A percentile compares a stretch with the other conserved stretches of the same genome.
phyloP scores from a whole-genome alignment of 2,329 filamentous ascomycete species.

The Pseudogymnoascus sp. region DNA sequence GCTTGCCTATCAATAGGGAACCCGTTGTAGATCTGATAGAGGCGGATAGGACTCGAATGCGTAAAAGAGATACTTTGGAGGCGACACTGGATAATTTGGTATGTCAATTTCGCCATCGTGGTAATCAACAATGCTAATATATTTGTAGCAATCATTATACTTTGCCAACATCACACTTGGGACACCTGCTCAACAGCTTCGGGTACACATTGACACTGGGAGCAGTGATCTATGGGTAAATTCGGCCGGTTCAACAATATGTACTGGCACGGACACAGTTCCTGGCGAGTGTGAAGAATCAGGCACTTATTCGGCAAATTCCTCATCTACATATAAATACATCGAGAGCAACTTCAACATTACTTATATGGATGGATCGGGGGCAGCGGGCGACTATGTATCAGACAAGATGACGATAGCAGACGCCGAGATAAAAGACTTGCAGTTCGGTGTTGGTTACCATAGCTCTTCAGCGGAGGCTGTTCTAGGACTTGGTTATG shows the following conservation, averaged over 20 bases:
- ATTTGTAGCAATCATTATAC: slow-evolving; percentile 49
- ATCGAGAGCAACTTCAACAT: slow-evolving; percentile 76
- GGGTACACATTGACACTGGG: slow-evolving; percentile 57
- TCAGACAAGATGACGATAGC: slow-evolving; percentile 61
- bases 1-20: slow-evolving; percentile 25
- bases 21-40: slow-evolving; percentile 22
- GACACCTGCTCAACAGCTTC: slow-evolving; percentile 49
- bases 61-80: slow-evolving; percentile 32
- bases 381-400: slow-evolving; percentile 70
- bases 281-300: slow-evolving; percentile 36
- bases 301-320: slow-evolving; percentile 60
- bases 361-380: slow-evolving; percentile 73
- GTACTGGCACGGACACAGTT: slow-evolving; percentile 33
- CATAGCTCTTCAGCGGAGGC: slow-evolving; percentile 52
- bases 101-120: slow-evolving; percentile 19
- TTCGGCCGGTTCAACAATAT: slow-evolving; percentile 51
- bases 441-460: slow-evolving; percentile 71
- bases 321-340: slow-evolving; percentile 67
- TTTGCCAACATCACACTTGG: slow-evolving; percentile 55
- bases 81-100: slow-evolving; percentile 49
- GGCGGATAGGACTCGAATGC: slow-evolving; percentile 33
- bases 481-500: slow-evolving; percentile 79
- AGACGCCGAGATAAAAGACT: slow-evolving; percentile 39
- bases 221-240: slow-evolving; percentile 68
- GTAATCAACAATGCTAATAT: slow-evolving; percentile 19